A percentile compares a stretch with the other conserved stretches of the same genome.
Conservation (phyloP, 495 filamentous ascomycete species). For the Penicillium macrosclerotiorum region DNA sequence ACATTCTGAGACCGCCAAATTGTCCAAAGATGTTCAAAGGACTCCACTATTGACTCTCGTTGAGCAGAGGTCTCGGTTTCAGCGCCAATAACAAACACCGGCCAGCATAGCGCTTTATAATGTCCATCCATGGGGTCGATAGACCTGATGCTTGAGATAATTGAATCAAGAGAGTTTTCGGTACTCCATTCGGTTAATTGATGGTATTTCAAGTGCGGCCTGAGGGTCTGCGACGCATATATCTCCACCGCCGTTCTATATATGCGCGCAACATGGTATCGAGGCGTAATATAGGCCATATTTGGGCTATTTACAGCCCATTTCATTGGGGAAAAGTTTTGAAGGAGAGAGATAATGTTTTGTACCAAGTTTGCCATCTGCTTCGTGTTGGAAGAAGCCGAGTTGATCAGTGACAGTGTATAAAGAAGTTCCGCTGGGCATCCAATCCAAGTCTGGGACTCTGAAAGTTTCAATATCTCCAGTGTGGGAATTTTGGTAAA, state of each 20-base stretch:
- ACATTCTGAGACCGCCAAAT: slow-evolving; percentile 19
- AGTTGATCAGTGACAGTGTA: slow-evolving; percentile 7
- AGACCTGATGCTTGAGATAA: slow-evolving; percentile 3
- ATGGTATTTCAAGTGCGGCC: neutral
- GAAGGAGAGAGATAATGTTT: slow-evolving; percentile 5
- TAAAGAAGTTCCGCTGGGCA: slow-evolving; percentile 12
- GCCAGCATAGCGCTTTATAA: slow-evolving; percentile 17
- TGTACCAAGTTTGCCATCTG: neutral
- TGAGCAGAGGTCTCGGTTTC: slow-evolving; percentile 9
- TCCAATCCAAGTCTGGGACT: slow-evolving; percentile 10
- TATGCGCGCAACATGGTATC: slow-evolving; percentile 15
- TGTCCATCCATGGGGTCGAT: slow-evolving; percentile 5
- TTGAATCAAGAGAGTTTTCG: slow-evolving; percentile 1
- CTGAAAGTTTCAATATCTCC: slow-evolving; percentile 6
- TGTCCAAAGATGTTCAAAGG: slow-evolving; percentile 10
- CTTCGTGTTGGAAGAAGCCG: neutral
- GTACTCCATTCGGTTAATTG: neutral
- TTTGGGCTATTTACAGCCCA: neutral
- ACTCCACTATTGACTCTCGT: slow-evolving; percentile 1
- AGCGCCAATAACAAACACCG: slow-evolving; percentile 20
- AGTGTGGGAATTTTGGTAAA: slow-evolving; percentile 2
- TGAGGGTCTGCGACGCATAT: slow-evolving; percentile 14
- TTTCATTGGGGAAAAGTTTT: slow-evolving; percentile 7
- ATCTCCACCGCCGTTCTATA: slow-evolving; percentile 15
- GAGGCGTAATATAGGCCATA: neutral